Percentiles rank a stretch among this genome's conserved stretches.
These are phyloP conservation scores for Trypanosoma congolense DNA, from an alignment of 208 protist species.

Conservation along the genomic window DNA sequence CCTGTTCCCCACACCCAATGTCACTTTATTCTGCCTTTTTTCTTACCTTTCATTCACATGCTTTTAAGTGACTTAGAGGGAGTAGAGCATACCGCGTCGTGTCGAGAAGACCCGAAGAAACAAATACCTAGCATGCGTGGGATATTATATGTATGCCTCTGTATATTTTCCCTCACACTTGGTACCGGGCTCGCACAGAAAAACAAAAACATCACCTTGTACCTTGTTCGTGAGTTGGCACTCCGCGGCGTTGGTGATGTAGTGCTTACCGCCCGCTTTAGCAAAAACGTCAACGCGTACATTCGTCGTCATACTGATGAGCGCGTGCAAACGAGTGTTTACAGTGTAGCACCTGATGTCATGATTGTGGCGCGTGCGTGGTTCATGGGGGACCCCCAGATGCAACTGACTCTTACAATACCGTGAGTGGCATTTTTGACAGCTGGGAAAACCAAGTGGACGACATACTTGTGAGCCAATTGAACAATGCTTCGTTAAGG, in stretches of 20 bases:
- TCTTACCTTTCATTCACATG: too few relatives aligned
- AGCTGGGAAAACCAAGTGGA: constrained; percentile 10
- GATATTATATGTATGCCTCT: constrained; percentile 20
- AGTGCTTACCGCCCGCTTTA: constrained; percentile 21
- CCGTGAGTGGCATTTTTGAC: constrained; percentile 28
- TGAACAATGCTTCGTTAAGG: constrained; percentile 35
- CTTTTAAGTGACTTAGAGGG: too few relatives aligned
- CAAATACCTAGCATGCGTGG: too few relatives aligned
- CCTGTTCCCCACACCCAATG: too few relatives aligned
- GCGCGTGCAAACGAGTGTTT: constrained; percentile 15
- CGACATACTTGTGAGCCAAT: constrained; percentile 8
- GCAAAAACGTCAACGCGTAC: constrained; percentile 10
- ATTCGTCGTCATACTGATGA: constrained; percentile 25
- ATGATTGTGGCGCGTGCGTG: constrained; percentile 32
- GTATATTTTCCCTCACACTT: constrained; percentile 9
- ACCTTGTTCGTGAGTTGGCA: constrained; percentile 36
- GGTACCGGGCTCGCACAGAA: neutral
- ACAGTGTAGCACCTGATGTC: constrained; percentile 26
- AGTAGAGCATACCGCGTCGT: too few relatives aligned
- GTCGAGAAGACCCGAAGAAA: too few relatives aligned
- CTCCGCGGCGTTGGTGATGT: constrained; percentile 32
- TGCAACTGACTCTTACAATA: constrained; percentile 14
- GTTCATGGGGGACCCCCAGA: constrained; percentile 19
- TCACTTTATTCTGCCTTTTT: too few relatives aligned
- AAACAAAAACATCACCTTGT: constrained; percentile 13